Evolutionary conservation across 2,329 filamentous ascomycete species (phyloP), one percentile per base, ranked within the genome.

Genomic region (Biscogniauxia mediterranea): DNA sequence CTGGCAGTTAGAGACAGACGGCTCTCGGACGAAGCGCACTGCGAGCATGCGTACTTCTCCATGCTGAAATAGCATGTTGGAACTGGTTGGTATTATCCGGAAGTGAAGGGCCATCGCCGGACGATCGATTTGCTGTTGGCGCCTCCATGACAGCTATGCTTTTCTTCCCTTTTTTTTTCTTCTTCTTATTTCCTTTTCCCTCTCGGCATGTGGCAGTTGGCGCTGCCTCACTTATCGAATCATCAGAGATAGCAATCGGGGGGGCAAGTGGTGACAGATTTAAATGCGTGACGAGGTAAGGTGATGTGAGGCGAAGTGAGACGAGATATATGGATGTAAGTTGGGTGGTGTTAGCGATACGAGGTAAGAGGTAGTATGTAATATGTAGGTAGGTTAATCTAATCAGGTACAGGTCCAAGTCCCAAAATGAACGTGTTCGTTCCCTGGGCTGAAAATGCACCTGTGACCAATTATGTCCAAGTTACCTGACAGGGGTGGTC

Each of bases 51-150:
- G 62, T 85, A 97, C 93, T 93, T 81, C 95, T 89, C 95, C 95
- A 99, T 75, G 93, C 91, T 65, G 92, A 91, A 69, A 99, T 96
- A 60, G 95, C 95, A 74, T 89, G 90, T 76, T 99, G 95, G 75
- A 99, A 99, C 77, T 97, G 97, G 81, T 96, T 98, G 69, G 89
- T 88, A 42, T 85, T 85, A 55, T 88, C 85, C 17, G 73, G 71
- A 8, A 70, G 70, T 23, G 71, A 67, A 26, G 61, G 71, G 56
- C 64, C 70, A 55, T 69, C 64, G 49, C 54, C 55, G 46, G 61
- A 54, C n/a, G 52, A 69, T 58, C 63, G 63, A 66, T 67, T 70
- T 69, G 61, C 67, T 42, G 66, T 65, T 55, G 67, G 59, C 8
- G 67, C 57, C 54, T 71, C 70, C 64, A 70, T 64, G 15, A 62